Evolutionary conservation across 129 eudicot species (phyloP).

Genomic region (Arctium lappa): DNA sequence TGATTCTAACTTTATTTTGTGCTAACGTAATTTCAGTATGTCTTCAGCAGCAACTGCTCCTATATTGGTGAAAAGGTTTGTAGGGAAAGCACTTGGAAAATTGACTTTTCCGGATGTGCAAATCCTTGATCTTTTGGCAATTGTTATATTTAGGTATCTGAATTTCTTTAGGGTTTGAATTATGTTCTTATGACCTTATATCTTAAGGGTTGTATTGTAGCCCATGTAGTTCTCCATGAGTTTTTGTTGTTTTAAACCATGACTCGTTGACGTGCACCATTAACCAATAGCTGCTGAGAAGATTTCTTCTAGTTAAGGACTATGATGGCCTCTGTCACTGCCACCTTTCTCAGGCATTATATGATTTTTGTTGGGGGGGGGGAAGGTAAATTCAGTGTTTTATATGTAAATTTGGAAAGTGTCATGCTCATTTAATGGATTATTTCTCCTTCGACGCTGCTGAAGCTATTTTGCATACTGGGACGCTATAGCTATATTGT

Average conservation of each 20-base stretch:
- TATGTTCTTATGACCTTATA: slow-evolving; percentile 27
- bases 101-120: slow-evolving; percentile 37
- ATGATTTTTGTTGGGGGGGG: slow-evolving; percentile 26
- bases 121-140: slow-evolving; percentile 17
- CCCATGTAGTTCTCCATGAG: slow-evolving; percentile 43
- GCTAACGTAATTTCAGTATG: slow-evolving; percentile 37
- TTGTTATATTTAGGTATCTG: slow-evolving; percentile 20
- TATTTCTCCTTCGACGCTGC: too few species aligned
- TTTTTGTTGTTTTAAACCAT: slow-evolving; percentile 32
- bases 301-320: slow-evolving; percentile 50
- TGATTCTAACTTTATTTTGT: slow-evolving; percentile 31
- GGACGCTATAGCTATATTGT: too few species aligned
- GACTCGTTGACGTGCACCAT: slow-evolving; percentile 6
- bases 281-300: slow-evolving; percentile 49
- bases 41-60: slow-evolving; percentile 45
- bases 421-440: too few species aligned
- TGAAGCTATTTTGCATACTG: too few species aligned
- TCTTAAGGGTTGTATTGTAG: slow-evolving; percentile 30
- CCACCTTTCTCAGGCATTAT: slow-evolving; percentile 37
- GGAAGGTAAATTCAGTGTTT: slow-evolving; percentile 42
- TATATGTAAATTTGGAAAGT: slow-evolving; percentile 36
- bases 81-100: slow-evolving; percentile 31
- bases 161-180: slow-evolving; percentile 25
- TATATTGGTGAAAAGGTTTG: slow-evolving; percentile 43
- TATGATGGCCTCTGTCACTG: slow-evolving; percentile 51